Percentiles rank a stretch among this genome's conserved stretches.
Evolutionary conservation across 257 asterid species (phyloP).

Genomic region (Solanum paucissectum): DNA sequence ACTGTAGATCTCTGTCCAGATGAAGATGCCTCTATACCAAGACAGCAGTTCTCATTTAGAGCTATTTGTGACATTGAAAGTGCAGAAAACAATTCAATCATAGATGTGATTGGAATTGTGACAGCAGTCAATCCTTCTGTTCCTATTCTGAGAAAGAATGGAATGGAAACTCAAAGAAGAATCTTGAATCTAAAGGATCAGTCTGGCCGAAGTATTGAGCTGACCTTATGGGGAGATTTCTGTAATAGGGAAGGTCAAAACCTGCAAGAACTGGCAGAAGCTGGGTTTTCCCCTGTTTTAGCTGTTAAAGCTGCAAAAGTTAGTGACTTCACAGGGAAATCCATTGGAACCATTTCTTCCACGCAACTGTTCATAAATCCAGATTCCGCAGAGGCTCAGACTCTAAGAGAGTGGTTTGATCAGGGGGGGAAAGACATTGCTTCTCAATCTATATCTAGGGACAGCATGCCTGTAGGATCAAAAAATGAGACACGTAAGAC

Average conservation of each 20-base stretch:
- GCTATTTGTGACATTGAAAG: constrained; percentile 67
- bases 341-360: constrained; percentile 72
- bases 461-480: constrained; percentile 45
- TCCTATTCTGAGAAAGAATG: constrained; percentile 87
- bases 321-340: constrained; percentile 81
- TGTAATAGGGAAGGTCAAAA: constrained; percentile 88
- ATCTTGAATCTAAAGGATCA: constrained; percentile 74
- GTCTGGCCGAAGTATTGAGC: constrained; percentile 65
- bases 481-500: constrained; percentile 65
- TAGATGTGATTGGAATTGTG: constrained; percentile 82
- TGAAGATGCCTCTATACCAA: constrained; percentile 81
- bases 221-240: constrained; percentile 93
- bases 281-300: constrained; percentile 58
- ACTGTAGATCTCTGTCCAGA: constrained; percentile 69
- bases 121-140: constrained; percentile 76
- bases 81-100: constrained; percentile 67
- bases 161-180: constrained; percentile 93
- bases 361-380: constrained; percentile 86
- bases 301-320: constrained; percentile 95
- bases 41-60: constrained; percentile 72
- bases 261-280: constrained; percentile 53
- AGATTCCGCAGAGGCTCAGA: constrained; percentile 52
- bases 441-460: constrained; percentile 72
- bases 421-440: constrained; percentile 63
- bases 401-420: constrained; percentile 66